Base-by-base conservation (phyloP, 2,329 filamentous ascomycete species). In the Botrytis hyacinthi region DNA sequence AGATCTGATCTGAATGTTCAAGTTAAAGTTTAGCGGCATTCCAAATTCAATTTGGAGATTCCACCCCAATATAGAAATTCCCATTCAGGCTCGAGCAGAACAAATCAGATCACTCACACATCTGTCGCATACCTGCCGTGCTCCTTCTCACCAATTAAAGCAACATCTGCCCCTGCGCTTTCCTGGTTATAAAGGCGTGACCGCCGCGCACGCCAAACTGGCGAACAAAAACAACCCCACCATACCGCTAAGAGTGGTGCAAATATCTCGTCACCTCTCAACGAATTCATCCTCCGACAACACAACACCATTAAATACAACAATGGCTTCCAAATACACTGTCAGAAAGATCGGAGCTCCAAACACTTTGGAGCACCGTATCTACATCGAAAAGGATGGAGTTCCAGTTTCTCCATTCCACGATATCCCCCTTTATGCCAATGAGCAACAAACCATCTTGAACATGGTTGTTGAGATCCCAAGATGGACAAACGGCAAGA, bases 401-500 rank as follows among this genome's bases (percentile, higher is more conserved):
- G 87, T 93, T 78, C 93, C 93, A 79, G 85, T 98, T 84, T 98
- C 95, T 77, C 93, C 95, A 80, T 99, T 98, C 90, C 96, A 99
- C 88, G 96, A 99, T 84, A 94, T 99, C 79, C 96, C 96, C 76
- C 93, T 99, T 80, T 99, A 94, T 83, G 95, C 95, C 91, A 97
- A 99, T 84, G 88, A 93, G 85, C 92, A 97, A 87, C 90, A 97
- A 89, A 97, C 92, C 80, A 87, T 98, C 83, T 89, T 99, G 82
- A 99, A 99, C 92, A 99, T 99, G 96, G 84, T 99, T 78, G 96
- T 99, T 81, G 96, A 99, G 92, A 98, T 99, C 81, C 96, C 96
- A 81, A 92, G 96, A 87, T 99, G 96, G 96, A 97, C 95, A 87
- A 99, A 99, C 86, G 96, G 93, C 82, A 99, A 99, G 91, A 93